These are phyloP conservation scores for Creolimax fragrantissima DNA, from an alignment of 78 protist genomes.

Conservation along the genomic window DNA sequence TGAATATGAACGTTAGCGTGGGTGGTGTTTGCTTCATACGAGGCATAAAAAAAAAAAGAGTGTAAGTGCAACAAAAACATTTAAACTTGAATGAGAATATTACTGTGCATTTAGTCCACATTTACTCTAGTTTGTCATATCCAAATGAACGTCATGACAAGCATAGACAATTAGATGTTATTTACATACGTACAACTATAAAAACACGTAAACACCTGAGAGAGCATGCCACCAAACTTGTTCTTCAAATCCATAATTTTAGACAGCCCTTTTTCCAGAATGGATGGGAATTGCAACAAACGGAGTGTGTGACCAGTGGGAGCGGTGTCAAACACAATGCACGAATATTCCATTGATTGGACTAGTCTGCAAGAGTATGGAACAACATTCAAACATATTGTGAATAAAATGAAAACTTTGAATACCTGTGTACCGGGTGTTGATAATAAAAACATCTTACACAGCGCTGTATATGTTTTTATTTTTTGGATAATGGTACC, in stretches of 20 bases:
- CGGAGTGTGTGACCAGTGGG: constrained; percentile 99
- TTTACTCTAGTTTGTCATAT: no score
- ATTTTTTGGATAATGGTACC: no score
- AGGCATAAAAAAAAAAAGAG: neutral
- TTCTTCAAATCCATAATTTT: constrained; percentile 41
- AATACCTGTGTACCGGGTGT: no score
- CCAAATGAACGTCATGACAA: no score
- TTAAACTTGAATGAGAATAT: neutral
- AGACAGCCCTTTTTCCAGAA: constrained; percentile 57
- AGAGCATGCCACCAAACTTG: constrained; percentile 40
- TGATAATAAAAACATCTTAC: no score
- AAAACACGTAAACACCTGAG: constrained; percentile 37
- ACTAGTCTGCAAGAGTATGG: constrained; percentile 38
- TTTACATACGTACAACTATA: neutral
- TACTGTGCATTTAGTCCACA: no score
- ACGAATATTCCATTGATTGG: constrained; percentile 57
- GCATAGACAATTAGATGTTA: no score
- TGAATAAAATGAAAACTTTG: no score
- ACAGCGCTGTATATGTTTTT: no score
- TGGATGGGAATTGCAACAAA: constrained; percentile 74
- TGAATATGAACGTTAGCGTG: no score
- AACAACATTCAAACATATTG: neutral
- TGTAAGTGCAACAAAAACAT: neutral
- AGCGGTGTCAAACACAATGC: constrained; percentile 96
- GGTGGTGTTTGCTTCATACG: no score